Evolutionary conservation across 345 rosid genomes (phyloP), one percentile per base, ranked within the genome.

Genomic region (Trapa incisa): DNA sequence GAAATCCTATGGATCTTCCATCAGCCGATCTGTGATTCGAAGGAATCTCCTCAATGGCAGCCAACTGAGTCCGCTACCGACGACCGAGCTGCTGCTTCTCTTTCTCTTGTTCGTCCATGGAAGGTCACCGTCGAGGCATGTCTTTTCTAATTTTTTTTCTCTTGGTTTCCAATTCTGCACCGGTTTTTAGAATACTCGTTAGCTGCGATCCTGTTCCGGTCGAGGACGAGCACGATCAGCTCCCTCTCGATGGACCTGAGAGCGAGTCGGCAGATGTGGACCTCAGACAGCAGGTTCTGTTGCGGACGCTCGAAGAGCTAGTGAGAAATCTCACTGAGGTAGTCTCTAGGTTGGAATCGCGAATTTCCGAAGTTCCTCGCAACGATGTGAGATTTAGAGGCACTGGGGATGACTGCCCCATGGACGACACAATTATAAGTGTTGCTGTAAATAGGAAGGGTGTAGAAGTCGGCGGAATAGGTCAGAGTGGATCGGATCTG

Each of bases 291-390:
- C 80, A 81, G 52, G 76, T 73, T 78, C 69, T 83, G 42, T 80
- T 90, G 35, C 78, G 70, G 71, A 84, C 80, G 67, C 92, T 93
- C 9, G 96, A 88, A 73, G 94, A 88, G 43, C 68, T 88, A 63
- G 88, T 86, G 70, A 90, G 76, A 65, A 85, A 85, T 68, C 91
- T 90, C 57, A 79, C 80, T 67, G 92, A 86, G 70, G 67, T 85
- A 74, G 88, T 88, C 64, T 76, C 83, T 75, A 86, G 76, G 72
- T 75, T 93, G 79, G 92, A 90, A 57, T 71, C 81, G 11, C 82
- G 70, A 71, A 56, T 91, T 43, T 70, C 80, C 3, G 86, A 80
- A 70, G 72, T 81, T 42, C 45, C 73, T 57, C 36, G 33, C 13
- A 22, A 35, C 9, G 60, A 22, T 54, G 60, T n/a, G 37, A 42